Percentiles rank a stretch among this genome's conserved stretches.
Conservation (phyloP, 176 grass and related monocot genomes). For the Typha latifolia region DNA sequence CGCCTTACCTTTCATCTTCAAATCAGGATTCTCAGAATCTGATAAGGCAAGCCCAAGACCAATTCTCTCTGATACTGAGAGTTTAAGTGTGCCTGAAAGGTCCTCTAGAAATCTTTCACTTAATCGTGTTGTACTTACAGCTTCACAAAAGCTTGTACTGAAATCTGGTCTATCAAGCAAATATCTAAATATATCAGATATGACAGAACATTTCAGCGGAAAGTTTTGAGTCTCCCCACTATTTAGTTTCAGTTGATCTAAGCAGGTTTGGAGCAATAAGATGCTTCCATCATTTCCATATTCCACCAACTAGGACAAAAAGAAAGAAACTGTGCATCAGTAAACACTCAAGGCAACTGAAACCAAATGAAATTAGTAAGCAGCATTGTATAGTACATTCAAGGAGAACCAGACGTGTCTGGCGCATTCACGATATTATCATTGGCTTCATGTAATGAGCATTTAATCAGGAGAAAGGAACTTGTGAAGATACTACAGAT, state of each 20-base stretch:
- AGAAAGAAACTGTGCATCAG: conserved; percentile 17
- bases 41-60: conserved; percentile 61
- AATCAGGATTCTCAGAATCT: conserved; percentile 59
- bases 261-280: conserved; percentile 66
- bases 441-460: too few species aligned
- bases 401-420: too few species aligned
- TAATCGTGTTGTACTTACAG: conserved; percentile 31
- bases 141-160: conserved; percentile 61
- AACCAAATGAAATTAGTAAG: background rate
- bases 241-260: conserved; percentile 52
- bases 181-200: conserved; percentile 52
- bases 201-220: conserved; percentile 31
- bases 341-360: conserved; percentile 1
- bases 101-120: conserved; percentile 50
- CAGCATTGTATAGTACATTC: background rate
- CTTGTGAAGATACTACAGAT: too few species aligned
- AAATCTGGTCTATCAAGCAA: conserved; percentile 65
- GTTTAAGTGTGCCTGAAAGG: conserved; percentile 58
- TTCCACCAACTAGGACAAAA: conserved; percentile 50
- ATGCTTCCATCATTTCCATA: conserved; percentile 49
- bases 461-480: too few species aligned
- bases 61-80: conserved; percentile 60
- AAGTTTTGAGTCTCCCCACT: conserved; percentile 22
- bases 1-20: conserved; percentile 50
- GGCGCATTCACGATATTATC: too few species aligned